Percentiles rank a stretch among this genome's conserved stretches.
Evolutionary conservation across 345 rosid genomes (phyloP).

Genomic region (Brassica nigra): DNA sequence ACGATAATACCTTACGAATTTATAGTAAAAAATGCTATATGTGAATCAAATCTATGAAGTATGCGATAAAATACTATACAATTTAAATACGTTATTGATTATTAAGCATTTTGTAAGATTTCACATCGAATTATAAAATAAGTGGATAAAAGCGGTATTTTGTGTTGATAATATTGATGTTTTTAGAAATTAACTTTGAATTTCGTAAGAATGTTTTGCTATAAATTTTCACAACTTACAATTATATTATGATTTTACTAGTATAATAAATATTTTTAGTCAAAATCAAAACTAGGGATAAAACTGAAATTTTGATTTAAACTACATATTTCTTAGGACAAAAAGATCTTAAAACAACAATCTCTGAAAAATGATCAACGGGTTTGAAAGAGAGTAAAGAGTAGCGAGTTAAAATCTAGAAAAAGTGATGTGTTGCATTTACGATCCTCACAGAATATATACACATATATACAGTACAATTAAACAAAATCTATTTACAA

Average conservation of each 20-base stretch:
- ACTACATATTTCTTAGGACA: background rate
- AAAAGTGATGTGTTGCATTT: conserved; percentile 2
- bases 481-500: background rate
- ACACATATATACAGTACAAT: background rate
- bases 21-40: background rate
- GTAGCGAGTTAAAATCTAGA: background rate
- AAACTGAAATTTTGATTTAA: background rate
- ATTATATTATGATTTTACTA: background rate
- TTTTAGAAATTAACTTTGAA: background rate
- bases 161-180: background rate
- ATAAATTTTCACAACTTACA: background rate
- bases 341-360: background rate
- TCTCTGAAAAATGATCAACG: background rate
- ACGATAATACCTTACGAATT: background rate
- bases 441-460: background rate
- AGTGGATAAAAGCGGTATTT: background rate
- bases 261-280: background rate
- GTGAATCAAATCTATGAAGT: background rate
- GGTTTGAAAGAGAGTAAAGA: background rate
- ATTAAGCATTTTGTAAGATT: background rate
- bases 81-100: background rate
- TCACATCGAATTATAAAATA: background rate
- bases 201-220: background rate
- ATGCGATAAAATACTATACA: background rate
- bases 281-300: background rate